Evolutionary conservation across 345 rosid genomes (phyloP), one percentile per base, ranked within the genome.

Genomic region (Citrus australasica): DNA sequence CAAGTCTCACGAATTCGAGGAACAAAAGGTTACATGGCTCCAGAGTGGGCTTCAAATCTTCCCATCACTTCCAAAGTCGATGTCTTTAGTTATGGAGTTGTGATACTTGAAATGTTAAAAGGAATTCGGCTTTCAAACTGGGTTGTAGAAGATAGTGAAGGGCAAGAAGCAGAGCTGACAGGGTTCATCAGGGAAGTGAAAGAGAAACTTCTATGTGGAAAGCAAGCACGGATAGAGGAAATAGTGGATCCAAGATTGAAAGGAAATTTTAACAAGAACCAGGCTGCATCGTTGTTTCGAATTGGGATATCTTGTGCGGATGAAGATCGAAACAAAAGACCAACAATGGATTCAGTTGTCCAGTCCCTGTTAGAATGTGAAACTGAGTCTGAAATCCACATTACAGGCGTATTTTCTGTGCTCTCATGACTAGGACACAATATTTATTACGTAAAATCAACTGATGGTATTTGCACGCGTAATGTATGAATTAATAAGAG

Each of bases 1-100:
- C 71, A 76, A 9, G 62, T 87, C 75, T 79, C 88, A 0, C 69
- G 21, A 32, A 76, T 87, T 27, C 76, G 84, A 46, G 88, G 88
- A 33, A 85, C 90, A 3, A 82, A 80, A 66, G 85, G 85, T 32
- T 82, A 85, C 82, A 79, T 85, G 85, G 87, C 85, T 46, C 87
- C 87, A 2, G 85, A 82, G 76, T 83, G 88, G 88, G 81, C 84
- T 60, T 17, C 62, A 37, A 82, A 83, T 71, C 86, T 78, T 37
- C 89, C 87, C 1, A 79, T 84, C 61, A 86, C 86, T 0, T 78
- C 86, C 5, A 84, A 88, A 71, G 84, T 86, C 1, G 89, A 88
- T 37, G 89, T 84, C 0, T 88, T 82, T 33, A 80, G 91, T 74
- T 88, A 79, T 6, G 85, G 86, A 8, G 83, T 88, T 51, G 84